Conservation (phyloP, 1,284 basidiomycete species). For the Marasmius tenuissimus region DNA sequence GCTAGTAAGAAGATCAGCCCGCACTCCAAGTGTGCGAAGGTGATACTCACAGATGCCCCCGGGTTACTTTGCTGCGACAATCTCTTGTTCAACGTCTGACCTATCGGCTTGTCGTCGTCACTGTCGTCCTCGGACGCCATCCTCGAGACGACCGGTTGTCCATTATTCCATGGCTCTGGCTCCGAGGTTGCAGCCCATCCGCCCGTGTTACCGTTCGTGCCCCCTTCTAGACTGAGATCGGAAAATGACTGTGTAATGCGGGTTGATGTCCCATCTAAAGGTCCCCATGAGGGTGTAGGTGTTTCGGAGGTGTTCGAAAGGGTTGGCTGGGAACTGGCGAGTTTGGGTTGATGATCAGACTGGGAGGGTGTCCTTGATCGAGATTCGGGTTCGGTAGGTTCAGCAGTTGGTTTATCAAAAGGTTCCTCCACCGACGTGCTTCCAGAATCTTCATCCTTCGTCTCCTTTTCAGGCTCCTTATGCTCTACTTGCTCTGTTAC, state of each 20-base stretch:
- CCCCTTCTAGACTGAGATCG: constrained; percentile 62
- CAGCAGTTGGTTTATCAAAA: not conserved
- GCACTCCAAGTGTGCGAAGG: not conserved
- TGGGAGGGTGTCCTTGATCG: constrained; percentile 28
- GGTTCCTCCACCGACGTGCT: not conserved
- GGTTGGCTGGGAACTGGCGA: not conserved
- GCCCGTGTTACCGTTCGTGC: constrained; percentile 21
- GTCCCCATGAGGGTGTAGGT: constrained; percentile 28
- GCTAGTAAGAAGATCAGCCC: constrained; percentile 1
- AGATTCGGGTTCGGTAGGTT: not conserved
- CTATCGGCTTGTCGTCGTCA: constrained; percentile 73
- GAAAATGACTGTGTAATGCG: constrained; percentile 44
- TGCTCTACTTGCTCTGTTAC: not conserved
- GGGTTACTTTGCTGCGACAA: constrained; percentile 10
- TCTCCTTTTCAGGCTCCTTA: not conserved
- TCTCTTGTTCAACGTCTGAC: constrained; percentile 46
- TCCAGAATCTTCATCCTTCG: not conserved
- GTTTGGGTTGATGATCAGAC: not conserved
- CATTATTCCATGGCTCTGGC: constrained; percentile 39
- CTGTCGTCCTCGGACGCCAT: constrained; percentile 52
- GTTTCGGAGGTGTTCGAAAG: not conserved
- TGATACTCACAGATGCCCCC: constrained; percentile 8
- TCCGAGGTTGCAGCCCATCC: constrained; percentile 50
- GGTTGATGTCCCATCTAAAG: constrained; percentile 45
- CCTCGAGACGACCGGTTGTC: constrained; percentile 19